These are phyloP conservation scores for Podaxis carcinomalis DNA, from an alignment of 768 basidiomycete genomes.

Conservation along the genomic window DNA sequence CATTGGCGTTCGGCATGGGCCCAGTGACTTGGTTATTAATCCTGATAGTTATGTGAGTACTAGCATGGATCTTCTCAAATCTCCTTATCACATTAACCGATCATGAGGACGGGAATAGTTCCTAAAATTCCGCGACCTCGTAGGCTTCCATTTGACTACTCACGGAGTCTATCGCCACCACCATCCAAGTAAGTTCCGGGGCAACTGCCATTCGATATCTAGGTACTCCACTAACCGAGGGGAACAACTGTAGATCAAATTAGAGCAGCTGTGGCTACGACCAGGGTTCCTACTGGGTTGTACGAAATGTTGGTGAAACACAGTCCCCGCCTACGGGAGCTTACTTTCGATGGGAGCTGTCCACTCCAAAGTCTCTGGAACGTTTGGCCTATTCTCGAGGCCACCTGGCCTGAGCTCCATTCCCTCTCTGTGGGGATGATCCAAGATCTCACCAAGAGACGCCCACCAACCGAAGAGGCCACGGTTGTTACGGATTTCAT, in stretches of 20 bases:
- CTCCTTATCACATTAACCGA: background rate
- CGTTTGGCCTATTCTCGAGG: background rate
- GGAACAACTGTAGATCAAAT: background rate
- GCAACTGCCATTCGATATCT: no score
- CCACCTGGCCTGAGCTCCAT: background rate
- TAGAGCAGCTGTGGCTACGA: background rate
- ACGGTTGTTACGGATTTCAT: background rate
- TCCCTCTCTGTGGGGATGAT: slow-evolving; percentile 3
- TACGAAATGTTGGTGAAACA: background rate
- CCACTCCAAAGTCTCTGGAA: slow-evolving; percentile 2
- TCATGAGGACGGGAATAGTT: background rate
- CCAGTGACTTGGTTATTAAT: background rate
- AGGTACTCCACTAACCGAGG: background rate
- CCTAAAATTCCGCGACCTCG: background rate
- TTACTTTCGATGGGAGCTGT: slow-evolving; percentile 1
- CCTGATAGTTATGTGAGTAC: background rate
- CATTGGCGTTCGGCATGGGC: slow-evolving; percentile 1
- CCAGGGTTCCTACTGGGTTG: background rate
- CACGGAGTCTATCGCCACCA: background rate
- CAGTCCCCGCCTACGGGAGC: background rate
- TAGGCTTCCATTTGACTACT: background rate
- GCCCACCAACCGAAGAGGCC: background rate
- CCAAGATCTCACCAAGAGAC: background rate
- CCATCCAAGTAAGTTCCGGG: background rate
- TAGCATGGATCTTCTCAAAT: background rate